These are phyloP conservation scores for Termitomyces heimii DNA, from an alignment of 768 basidiomycete genomes.

Conservation along the genomic window DNA sequence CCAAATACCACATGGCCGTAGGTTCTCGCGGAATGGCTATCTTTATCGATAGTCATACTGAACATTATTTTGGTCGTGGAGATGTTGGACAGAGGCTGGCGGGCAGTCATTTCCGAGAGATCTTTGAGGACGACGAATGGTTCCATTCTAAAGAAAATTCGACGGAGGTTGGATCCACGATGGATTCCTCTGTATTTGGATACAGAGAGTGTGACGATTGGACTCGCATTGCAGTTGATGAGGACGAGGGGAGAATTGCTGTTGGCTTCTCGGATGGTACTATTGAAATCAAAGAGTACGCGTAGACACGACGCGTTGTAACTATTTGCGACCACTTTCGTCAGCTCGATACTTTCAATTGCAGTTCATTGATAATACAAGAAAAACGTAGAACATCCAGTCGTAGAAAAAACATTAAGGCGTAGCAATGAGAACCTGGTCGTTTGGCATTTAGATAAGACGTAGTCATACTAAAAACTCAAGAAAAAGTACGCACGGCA, in stretches of 20 bases:
- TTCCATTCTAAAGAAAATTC: slow-evolving; percentile 10
- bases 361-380: slow-evolving; percentile 3
- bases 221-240: slow-evolving; percentile 40
- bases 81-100: slow-evolving; percentile 58
- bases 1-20: slow-evolving; percentile 45
- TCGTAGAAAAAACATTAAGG: slow-evolving; percentile 17
- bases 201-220: slow-evolving; percentile 43
- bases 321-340: not conserved
- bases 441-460: not conserved
- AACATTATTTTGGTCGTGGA: slow-evolving; percentile 36
- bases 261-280: slow-evolving; percentile 37
- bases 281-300: slow-evolving; percentile 48
- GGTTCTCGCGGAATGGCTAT: slow-evolving; percentile 57
- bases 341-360: not conserved
- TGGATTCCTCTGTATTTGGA: slow-evolving; percentile 37
- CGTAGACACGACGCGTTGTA: slow-evolving; percentile 16
- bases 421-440: slow-evolving; percentile 51
- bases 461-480: not conserved
- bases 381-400: not conserved
- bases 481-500: slow-evolving; percentile 48
- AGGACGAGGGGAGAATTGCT: slow-evolving; percentile 41
- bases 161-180: slow-evolving; percentile 22
- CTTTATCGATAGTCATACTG: slow-evolving; percentile 62
- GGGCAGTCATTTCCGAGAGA: slow-evolving; percentile 22
- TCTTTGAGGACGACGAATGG: slow-evolving; percentile 15